Percentiles rank a stretch among this genome's conserved stretches.
Conservation (phyloP, 495 filamentous ascomycete species). For the Annulohypoxylon stygium region DNA sequence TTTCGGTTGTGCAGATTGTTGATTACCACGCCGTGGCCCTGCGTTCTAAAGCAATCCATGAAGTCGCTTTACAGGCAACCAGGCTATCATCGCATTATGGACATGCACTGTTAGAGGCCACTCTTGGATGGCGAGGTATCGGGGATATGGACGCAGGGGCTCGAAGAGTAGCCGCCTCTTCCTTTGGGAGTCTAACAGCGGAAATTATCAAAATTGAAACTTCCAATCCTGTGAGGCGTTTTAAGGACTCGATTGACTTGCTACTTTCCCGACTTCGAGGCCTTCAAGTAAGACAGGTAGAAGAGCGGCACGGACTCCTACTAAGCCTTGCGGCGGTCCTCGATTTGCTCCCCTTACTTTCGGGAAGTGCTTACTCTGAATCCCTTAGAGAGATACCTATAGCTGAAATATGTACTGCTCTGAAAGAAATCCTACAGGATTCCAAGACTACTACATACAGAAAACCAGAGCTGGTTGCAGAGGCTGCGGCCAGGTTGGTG, state of each 20-base stretch:
- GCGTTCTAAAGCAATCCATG: conserved; percentile 81
- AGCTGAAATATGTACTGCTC: conserved; percentile 22
- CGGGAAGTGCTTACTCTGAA: conserved; percentile 13
- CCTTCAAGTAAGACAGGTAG: conserved; percentile 70
- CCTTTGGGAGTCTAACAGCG: conserved; percentile 72
- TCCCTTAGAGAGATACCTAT: conserved; percentile 25
- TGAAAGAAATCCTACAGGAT: conserved; percentile 54
- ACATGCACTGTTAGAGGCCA: conserved; percentile 72
- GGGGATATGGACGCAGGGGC: conserved; percentile 79
- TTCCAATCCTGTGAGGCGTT: conserved; percentile 43
- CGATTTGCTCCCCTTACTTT: conserved; percentile 54
- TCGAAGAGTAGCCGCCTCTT: conserved; percentile 75
- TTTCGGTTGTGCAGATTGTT: conserved; percentile 85
- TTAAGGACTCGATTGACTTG: conserved; percentile 47
- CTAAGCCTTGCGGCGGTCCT: conserved; percentile 68
- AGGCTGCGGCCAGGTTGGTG: conserved; percentile 71
- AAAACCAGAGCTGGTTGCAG: conserved; percentile 78
- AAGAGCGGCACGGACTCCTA: conserved; percentile 76
- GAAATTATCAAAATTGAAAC: conserved; percentile 48
- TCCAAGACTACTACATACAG: conserved; percentile 59
- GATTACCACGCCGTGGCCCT: conserved; percentile 94
- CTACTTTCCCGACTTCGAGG: conserved; percentile 60
- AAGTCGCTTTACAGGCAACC: conserved; percentile 77
- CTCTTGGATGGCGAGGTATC: conserved; percentile 90
- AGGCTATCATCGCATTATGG: conserved; percentile 76